Percentiles rank a stretch among this genome's conserved stretches.
Conservation (phyloP, 352 stramenopile genomes). For the Phytophthora fragariae region DNA sequence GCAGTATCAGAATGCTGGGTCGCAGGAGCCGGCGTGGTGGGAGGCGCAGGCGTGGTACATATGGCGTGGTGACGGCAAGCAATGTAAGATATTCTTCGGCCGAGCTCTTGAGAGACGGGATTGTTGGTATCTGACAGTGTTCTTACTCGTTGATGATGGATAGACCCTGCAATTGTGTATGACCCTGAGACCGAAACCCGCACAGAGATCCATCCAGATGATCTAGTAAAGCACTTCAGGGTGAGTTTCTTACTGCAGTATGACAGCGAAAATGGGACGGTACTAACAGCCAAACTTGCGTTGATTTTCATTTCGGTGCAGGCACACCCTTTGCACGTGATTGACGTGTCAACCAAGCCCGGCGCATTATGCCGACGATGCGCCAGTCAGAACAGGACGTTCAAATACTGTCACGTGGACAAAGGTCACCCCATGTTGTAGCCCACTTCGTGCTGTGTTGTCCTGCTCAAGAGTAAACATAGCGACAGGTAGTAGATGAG, state of each 20-base stretch:
- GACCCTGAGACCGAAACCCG: conserved; percentile 52
- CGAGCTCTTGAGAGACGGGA: not conserved
- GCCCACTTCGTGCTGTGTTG: not conserved
- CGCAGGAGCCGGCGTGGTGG: conserved; percentile 74
- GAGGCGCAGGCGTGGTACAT: conserved; percentile 88
- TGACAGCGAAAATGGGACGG: conserved; percentile 7
- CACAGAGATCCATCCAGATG: conserved; percentile 51
- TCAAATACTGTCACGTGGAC: conserved; percentile 78
- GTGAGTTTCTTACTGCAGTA: conserved; percentile 31
- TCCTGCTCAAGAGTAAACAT: not conserved
- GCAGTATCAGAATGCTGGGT: conserved; percentile 80
- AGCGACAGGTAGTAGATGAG: conserved; percentile 5
- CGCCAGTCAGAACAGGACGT: conserved; percentile 41
- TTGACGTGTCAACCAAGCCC: conserved; percentile 66
- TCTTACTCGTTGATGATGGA: conserved; percentile 30
- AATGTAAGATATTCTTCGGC: conserved; percentile 46
- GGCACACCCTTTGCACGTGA: conserved; percentile 73
- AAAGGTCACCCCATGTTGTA: conserved; percentile 83
- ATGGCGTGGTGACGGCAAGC: conserved; percentile 69
- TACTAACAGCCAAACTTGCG: conserved; percentile 11
- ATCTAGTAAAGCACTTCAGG: conserved; percentile 67
- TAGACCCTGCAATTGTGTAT: conserved; percentile 51
- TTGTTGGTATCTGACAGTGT: not conserved
- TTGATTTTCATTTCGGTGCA: conserved; percentile 27
- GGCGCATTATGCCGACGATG: conserved; percentile 59